phyloP scores from a whole-genome alignment of 179 eudicot genomes.

The Nepenthes alata region DNA sequence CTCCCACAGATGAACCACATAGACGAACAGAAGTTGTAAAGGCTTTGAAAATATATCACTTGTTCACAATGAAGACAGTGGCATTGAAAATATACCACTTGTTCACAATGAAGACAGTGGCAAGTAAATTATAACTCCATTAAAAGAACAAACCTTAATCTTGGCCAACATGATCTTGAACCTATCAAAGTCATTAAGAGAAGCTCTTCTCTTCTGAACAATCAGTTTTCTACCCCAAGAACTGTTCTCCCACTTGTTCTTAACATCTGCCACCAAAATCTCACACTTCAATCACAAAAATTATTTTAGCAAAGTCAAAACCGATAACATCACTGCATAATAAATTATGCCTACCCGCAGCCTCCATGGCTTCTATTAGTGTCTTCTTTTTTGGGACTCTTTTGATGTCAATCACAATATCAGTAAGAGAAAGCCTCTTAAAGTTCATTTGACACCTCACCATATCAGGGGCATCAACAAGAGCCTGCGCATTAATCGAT shows the following conservation, averaged over 20 bases:
- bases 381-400: constrained; percentile 43
- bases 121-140: background rate
- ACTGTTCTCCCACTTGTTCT: constrained; percentile 69
- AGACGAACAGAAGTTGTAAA: no score
- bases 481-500: constrained; percentile 24
- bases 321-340: background rate
- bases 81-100: background rate
- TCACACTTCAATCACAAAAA: background rate
- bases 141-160: constrained; percentile 41
- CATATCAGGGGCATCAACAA: constrained; percentile 66
- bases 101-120: background rate
- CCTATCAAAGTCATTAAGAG: constrained; percentile 57
- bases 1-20: no score
- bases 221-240: constrained; percentile 66
- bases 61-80: background rate
- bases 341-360: constrained; percentile 27
- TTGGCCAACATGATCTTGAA: constrained; percentile 72
- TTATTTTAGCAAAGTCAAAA: background rate
- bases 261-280: constrained; percentile 30
- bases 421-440: constrained; percentile 60
- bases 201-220: constrained; percentile 51
- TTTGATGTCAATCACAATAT: constrained; percentile 38
- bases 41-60: background rate
- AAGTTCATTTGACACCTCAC: constrained; percentile 58
- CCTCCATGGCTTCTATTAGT: constrained; percentile 53